Base-by-base conservation (phyloP, 2,329 filamentous ascomycete species). In the Cadophora malorum region DNA sequence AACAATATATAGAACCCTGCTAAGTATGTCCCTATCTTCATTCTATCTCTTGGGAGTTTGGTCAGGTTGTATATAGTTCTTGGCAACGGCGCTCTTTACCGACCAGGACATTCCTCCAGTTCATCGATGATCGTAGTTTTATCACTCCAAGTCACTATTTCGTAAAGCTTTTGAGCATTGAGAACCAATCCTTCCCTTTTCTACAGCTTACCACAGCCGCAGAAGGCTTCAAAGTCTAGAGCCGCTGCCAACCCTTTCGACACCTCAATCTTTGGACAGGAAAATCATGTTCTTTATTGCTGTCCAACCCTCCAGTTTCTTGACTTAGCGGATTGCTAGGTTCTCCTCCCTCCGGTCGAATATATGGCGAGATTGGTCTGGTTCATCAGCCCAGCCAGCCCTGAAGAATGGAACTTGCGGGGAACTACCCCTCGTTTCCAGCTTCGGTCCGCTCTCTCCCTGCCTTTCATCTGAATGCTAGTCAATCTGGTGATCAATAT, bases 381-480 rank as follows among this genome's bases (percentile, higher is more conserved):
- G 41, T 5, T 49, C 12, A 5, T 33, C 16, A 21, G 9, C 45
- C 7, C 25, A 50, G 45, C 16, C 23, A 31, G 16, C 16, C 21
- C 19, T 7, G 4, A 33, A 62, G 19, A 49, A 10, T 35, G 33
- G 28, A 23, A 21, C 12, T 14, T 35, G 59, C 28, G 59, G 59
- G 59, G 41, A 50, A 49, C 5, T n/a, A 10, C 19, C 19, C 41
- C n/a, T 62, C 41, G 59, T 50, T 49, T 12, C 16, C 59, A 50
- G 28, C n/a, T 49, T 50, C 59, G 59, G 59, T 49, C 41, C 59
- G 59, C 45, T 49, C 33, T 33, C 23, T 25, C 59, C 59, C 50
- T 62, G 23, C 23, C n/a, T 16, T n/a, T 49, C 28, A 35, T 49
- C 19, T 62, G 19, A 23, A 62, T 49, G 16, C 59, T 33, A 4